Percentiles rank a stretch among this genome's conserved stretches.
Evolutionary conservation across 1,284 basidiomycete genomes (phyloP).

Genomic region (Cutaneotrichosporon mucoides): DNA sequence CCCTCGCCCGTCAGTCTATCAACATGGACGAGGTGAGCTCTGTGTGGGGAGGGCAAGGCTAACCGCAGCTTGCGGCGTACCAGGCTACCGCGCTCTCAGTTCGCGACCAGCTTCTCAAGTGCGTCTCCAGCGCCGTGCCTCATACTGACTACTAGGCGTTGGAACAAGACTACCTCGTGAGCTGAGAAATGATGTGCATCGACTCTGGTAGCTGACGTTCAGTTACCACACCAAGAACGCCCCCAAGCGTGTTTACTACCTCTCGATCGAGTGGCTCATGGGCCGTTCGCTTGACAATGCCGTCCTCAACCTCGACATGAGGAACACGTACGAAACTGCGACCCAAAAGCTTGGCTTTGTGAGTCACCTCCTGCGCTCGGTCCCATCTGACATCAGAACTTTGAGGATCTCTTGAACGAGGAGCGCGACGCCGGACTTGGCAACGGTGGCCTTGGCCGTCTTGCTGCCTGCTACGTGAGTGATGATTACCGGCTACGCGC

Average conservation of each 20-base stretch:
- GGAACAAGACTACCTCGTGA: conserved; percentile 48
- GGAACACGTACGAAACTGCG: conserved; percentile 66
- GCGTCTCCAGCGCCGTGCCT: no score
- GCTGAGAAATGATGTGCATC: background rate
- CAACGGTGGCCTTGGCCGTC: conserved; percentile 75
- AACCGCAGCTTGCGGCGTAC: conserved; percentile 46
- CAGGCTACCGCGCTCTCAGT: conserved; percentile 59
- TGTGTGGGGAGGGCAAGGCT: background rate
- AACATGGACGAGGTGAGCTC: conserved; percentile 72
- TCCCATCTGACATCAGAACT: conserved; percentile 47
- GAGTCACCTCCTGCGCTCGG: conserved; percentile 14
- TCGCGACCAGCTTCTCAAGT: conserved; percentile 69
- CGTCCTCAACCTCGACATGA: conserved; percentile 78
- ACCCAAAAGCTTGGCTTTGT: conserved; percentile 65
- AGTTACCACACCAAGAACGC: conserved; percentile 46
- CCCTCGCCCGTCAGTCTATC: conserved; percentile 78
- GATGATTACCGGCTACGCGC: background rate
- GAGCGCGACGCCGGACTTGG: conserved; percentile 87
- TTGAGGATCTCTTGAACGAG: conserved; percentile 77
- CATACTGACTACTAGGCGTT: conserved; percentile 20
- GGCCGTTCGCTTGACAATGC: conserved; percentile 84
- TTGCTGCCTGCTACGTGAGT: conserved; percentile 83
- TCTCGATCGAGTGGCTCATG: conserved; percentile 68
- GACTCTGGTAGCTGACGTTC: conserved; percentile 3
- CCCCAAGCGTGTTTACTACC: conserved; percentile 69